These are phyloP conservation scores for Colletotrichum filicis DNA, from an alignment of 2,329 filamentous ascomycete species.

Conservation along the genomic window DNA sequence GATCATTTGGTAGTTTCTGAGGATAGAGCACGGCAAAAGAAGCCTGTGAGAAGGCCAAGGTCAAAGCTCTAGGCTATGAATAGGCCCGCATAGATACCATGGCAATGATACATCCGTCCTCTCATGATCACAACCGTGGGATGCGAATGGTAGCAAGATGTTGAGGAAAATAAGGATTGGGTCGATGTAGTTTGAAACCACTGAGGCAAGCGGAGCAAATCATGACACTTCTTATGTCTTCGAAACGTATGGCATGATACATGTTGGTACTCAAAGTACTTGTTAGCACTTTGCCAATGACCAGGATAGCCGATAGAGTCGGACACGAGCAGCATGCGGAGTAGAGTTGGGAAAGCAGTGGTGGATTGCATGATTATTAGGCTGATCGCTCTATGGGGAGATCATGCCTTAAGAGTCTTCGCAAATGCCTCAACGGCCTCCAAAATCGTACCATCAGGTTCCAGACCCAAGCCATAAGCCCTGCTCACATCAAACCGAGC, in stretches of 20 bases:
- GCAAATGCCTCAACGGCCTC: slow-evolving; percentile 26
- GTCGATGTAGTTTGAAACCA: neutral
- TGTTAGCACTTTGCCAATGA: neutral
- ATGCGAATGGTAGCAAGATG: neutral
- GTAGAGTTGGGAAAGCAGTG: fast-evolving
- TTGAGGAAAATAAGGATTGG: neutral
- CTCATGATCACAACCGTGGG: neutral
- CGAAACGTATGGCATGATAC: too few species aligned
- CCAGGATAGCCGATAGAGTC: neutral
- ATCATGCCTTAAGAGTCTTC: slow-evolving; percentile 15
- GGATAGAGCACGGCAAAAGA: slow-evolving; percentile 4
- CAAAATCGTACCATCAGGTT: slow-evolving; percentile 48
- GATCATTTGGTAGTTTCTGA: slow-evolving; percentile 42
- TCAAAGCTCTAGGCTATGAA: slow-evolving; percentile 2
- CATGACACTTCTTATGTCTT: too few species aligned
- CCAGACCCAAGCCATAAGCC: slow-evolving; percentile 64
- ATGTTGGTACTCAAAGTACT: too few species aligned
- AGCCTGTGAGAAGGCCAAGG: neutral
- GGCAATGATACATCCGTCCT: neutral
- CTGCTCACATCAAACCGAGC: slow-evolving; percentile 60
- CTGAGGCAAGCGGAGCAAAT: too few species aligned
- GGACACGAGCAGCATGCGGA: neutral
- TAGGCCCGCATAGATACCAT: neutral
- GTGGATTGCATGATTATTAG: neutral
- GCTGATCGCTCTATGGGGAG: neutral